Conservation (phyloP, 306 rosid genomes). For the Quercus agrifolia region DNA sequence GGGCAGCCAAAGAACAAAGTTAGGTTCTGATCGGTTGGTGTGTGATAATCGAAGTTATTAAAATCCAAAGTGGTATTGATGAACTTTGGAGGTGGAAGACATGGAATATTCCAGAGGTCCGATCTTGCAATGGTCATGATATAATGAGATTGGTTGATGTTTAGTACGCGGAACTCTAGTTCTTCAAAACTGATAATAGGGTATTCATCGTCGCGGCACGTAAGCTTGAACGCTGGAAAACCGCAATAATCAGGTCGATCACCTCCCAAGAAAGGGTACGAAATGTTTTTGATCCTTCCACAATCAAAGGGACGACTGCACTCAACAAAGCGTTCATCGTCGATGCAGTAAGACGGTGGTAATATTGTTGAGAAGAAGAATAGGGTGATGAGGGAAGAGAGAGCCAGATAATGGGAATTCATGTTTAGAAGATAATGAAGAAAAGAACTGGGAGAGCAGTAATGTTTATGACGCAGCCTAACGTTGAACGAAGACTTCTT, state of each 20-base stretch:
- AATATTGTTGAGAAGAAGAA: constrained; percentile 20
- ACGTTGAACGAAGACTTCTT: too few relatives aligned
- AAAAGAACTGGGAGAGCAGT: too few relatives aligned
- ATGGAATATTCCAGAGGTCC: constrained; percentile 25
- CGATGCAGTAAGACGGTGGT: constrained; percentile 5
- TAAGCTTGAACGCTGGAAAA: constrained; percentile 25
- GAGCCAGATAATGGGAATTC: neutral
- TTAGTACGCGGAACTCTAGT: constrained; percentile 15
- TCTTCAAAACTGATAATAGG: constrained; percentile 19
- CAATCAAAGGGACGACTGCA: constrained; percentile 35
- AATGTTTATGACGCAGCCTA: too few relatives aligned
- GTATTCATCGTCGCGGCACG: constrained; percentile 16
- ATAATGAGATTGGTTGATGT: neutral
- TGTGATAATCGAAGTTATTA: constrained; percentile 5
- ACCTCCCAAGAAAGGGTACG: constrained; percentile 40
- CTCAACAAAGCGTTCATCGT: constrained; percentile 1
- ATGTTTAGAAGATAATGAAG: neutral
- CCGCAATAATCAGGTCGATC: constrained; percentile 31
- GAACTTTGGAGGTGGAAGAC: neutral
- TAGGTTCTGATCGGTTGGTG: constrained; percentile 2
- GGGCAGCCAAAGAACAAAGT: constrained; percentile 29
- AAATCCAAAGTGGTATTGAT: constrained; percentile 9
- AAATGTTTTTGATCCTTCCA: constrained; percentile 17
- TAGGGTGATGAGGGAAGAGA: constrained; percentile 1
- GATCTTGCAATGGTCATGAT: constrained; percentile 23